Base-by-base conservation (phyloP, 2,329 filamentous ascomycete genomes). In the Cercospora berteroae region DNA sequence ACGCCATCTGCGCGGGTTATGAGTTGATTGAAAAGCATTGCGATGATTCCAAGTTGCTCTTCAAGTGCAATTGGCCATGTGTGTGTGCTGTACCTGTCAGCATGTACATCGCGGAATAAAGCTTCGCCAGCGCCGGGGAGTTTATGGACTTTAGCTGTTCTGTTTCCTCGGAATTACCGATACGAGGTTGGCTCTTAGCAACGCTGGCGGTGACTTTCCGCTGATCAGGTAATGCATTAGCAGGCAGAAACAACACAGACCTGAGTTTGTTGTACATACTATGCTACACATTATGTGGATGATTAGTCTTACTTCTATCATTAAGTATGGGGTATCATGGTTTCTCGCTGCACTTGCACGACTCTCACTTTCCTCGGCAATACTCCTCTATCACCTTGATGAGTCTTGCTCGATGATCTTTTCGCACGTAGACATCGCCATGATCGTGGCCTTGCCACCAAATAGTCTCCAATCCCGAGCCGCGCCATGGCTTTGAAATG, bases 371-470 rank as follows among this genome's bases (percentile, higher is more conserved):
- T 25, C 42, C 63, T 23, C 56, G 63, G 23, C 36, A 60, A 52
- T 77, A 77, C 64, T 74, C 70, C 12, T 71, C 71, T 29, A 76
- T 29, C 8, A 76, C 74, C 9, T 72, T 64, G 3, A 75, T 65
- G 31, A 77, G 68, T 66, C 70, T 71, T 36, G 57, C 64, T 59
- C 74, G 69, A 48, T 71, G 71, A 33, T 66, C 58, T 42, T 64
- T 72, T 60, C 71, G 74, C 64, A 84, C 80, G 76, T 89, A 89
- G 0, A 85, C 83, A 73, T 90, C 87, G 16, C 87, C 88, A 76
- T 91, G 89, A 74, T 91, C 88, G 57, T 88, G 79, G 3, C 82
- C 80, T 1, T 85, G 81, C 74, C 86, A 90, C 84, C 87, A 88
- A 1, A 89, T 67, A 1, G 89, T 81, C 70, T 89, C 84, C 6